Evolutionary conservation across 371 early-diverging fungal genomes (phyloP), one percentile per base, ranked within the genome.

Genomic region (Enteropsectra breve): DNA sequence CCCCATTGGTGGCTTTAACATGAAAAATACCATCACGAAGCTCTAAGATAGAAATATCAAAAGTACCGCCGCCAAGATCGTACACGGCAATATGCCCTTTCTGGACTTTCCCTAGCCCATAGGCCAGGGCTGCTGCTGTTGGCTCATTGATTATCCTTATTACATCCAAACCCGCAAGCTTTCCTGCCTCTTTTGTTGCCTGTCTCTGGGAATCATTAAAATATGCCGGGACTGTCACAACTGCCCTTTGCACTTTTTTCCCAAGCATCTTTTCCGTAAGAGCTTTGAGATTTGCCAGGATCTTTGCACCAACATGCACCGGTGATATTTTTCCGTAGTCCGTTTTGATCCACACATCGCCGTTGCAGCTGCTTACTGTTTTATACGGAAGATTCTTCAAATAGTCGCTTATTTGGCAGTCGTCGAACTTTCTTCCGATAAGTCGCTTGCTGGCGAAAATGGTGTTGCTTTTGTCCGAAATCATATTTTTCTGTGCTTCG

Each of bases 11-110:
- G 59, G 88, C 84, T 57, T 72, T 74, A 15, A 91, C 83, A 82
- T 95, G 94, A 74, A 95, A 95, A 29, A 95, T 90, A 66, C 94
- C 95, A 76, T 89, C 86, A 72, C 91, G 89, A 71, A 94, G 87
- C 78, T 93, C 92, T 21, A 97, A 83, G 68, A 97, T 88, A 32
- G 92, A 91, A 76, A 97, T 88, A 89, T 97, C 96, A 82, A 97
- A 97, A 1, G 96, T 97, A 69, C 98, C 98, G 77, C 98, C 96
- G 55, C 98, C 96, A 67, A 97, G 84, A 85, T 97, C 96, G 83
- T 89, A 97, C n/a, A 98, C 94, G 30, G 92, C 93, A 38, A 97
- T 85, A 72, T 89, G 90, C 76, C 87, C 87, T 80, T 91, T 88
- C 47, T 85, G 87, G n/a, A 82, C 73, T 83, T 91, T 92, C 80